Evolutionary conservation across 2,329 filamentous ascomycete genomes (phyloP).

Genomic region (Sarocladium kiliense): DNA sequence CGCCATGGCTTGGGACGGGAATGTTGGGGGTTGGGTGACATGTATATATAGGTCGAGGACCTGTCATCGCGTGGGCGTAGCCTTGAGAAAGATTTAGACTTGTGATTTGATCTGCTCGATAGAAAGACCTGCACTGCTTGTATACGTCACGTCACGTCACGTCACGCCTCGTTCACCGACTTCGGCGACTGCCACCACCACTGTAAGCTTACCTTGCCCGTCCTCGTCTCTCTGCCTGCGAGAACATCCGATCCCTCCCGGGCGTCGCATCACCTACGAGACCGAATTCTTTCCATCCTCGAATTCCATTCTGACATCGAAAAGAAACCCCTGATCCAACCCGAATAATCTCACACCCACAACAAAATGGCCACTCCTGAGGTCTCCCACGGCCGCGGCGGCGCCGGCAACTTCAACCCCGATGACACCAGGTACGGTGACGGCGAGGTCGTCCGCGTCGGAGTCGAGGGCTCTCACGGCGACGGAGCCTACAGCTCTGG

Average conservation of each 20-base stretch:
- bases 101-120: not conserved
- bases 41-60: not conserved
- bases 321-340: too few species aligned
- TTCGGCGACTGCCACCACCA: not conserved
- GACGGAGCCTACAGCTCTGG: constrained; percentile 56
- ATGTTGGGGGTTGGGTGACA: not conserved
- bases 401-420: constrained; percentile 55
- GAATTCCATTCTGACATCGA: not conserved
- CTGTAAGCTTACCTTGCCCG: not conserved
- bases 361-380: constrained; percentile 26
- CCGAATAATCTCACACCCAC: too few species aligned
- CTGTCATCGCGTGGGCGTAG: not conserved
- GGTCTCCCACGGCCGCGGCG: constrained; percentile 57
- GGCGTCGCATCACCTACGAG: too few species aligned
- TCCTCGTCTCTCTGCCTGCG: not conserved
- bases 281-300: too few species aligned
- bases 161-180: not conserved
- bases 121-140: too few species aligned
- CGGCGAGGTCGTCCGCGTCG: constrained; percentile 54
- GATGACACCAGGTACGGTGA: constrained; percentile 57
- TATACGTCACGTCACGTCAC: not conserved
- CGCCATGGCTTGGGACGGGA: not conserved
- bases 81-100: not conserved
- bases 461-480: constrained; percentile 48
- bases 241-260: not conserved